Percentiles rank a stretch among this genome's conserved stretches.
These are phyloP conservation scores for Cicer chorassanicum DNA, from an alignment of 306 rosid genomes.

Conservation along the genomic window DNA sequence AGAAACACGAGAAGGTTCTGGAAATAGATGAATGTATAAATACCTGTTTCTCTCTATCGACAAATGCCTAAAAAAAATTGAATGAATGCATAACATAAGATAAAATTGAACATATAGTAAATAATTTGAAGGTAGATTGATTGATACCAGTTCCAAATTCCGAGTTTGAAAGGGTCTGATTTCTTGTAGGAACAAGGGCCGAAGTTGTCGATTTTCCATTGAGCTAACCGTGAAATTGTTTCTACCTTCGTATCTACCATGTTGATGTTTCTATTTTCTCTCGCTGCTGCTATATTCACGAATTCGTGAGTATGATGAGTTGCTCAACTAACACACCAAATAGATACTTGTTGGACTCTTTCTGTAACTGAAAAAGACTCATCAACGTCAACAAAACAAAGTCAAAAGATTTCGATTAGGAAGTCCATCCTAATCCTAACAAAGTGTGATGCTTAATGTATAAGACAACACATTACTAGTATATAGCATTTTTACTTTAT, in stretches of 20 bases:
- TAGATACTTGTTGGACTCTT: not conserved
- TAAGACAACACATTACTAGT: not conserved
- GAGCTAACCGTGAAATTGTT: slow-evolving; percentile 78
- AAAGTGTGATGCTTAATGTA: not conserved
- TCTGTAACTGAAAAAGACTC: not conserved
- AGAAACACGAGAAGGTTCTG: slow-evolving; percentile 68
- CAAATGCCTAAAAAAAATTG: slow-evolving; percentile 54
- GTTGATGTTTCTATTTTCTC: not conserved
- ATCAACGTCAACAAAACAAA: not conserved
- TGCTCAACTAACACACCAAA: not conserved
- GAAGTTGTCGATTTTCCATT: slow-evolving; percentile 85
- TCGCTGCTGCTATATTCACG: not conserved
- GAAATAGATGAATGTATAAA: slow-evolving; percentile 72
- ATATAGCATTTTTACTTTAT: no score
- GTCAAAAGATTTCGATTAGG: not conserved
- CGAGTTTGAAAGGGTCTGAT: slow-evolving; percentile 86
- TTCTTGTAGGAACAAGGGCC: slow-evolving; percentile 75
- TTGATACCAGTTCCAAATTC: slow-evolving; percentile 84
- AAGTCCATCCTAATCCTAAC: not conserved
- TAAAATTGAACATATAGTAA: not conserved
- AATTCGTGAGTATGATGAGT: not conserved
- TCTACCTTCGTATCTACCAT: slow-evolving; percentile 84
- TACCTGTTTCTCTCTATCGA: slow-evolving; percentile 77
- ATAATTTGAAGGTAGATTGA: not conserved
- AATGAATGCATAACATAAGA: not conserved